Evolutionary conservation across 139 green algal genomes (phyloP).

Genomic region (Deuterostichococcus epilithicus): DNA sequence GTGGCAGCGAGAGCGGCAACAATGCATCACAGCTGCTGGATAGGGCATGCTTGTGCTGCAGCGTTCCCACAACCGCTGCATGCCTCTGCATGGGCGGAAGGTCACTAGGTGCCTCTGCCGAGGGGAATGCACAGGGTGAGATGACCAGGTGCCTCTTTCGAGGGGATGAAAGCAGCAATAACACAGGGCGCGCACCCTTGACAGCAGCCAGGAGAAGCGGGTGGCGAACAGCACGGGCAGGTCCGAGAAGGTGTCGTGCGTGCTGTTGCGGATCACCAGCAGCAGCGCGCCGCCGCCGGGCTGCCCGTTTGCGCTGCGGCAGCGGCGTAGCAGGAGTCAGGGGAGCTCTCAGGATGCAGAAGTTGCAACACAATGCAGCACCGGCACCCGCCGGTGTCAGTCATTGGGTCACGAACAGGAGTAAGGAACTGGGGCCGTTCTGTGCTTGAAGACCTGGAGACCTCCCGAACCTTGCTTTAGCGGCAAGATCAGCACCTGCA

Average conservation of each 20-base stretch:
- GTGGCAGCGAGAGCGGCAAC: neutral
- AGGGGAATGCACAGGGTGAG: neutral
- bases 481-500: too few relatives aligned
- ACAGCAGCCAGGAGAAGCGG: slow-evolving; percentile 7
- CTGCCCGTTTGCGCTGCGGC: too few relatives aligned
- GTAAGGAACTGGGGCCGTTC: too few relatives aligned
- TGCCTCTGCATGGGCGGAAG: neutral
- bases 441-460: too few relatives aligned
- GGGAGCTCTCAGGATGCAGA: too few relatives aligned
- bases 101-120: neutral
- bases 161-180: neutral
- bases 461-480: too few relatives aligned
- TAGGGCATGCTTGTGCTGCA: too few relatives aligned
- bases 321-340: too few relatives aligned
- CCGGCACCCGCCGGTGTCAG: too few relatives aligned
- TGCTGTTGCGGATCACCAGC: slow-evolving; percentile 28
- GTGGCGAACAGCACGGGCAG: slow-evolving; percentile 8
- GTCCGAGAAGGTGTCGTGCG: slow-evolving; percentile 47
- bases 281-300: slow-evolving; percentile 40
- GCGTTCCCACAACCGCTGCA: slow-evolving; percentile 1
- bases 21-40: neutral
- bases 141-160: neutral
- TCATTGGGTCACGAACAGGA: too few relatives aligned
- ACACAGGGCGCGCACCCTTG: neutral
- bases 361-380: too few relatives aligned